Conservation (phyloP, 2,329 filamentous ascomycete genomes). For the Aspergillus sp. region DNA sequence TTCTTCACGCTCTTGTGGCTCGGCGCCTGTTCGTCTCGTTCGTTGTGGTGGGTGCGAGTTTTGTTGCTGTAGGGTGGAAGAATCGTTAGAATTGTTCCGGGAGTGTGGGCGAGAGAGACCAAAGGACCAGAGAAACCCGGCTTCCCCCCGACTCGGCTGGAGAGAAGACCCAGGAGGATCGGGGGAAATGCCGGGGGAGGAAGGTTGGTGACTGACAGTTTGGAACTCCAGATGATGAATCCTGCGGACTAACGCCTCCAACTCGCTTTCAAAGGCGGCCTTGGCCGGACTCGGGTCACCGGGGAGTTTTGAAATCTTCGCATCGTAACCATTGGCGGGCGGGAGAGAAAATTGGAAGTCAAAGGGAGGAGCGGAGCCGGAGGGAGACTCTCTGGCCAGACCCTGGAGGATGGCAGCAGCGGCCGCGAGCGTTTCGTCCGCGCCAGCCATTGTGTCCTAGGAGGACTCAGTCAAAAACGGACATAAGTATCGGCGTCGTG, state of each 20-base stretch:
- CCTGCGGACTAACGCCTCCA: constrained; percentile 72
- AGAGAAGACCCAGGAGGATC: constrained; percentile 63
- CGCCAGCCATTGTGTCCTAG: constrained; percentile 46
- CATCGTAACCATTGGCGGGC: constrained; percentile 50
- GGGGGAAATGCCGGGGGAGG: constrained; percentile 75
- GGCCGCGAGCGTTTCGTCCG: constrained; percentile 48
- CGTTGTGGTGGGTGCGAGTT: constrained; percentile 37
- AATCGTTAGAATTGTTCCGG: constrained; percentile 33
- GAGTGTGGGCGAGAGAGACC: constrained; percentile 34
- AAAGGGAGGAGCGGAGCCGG: constrained; percentile 35
- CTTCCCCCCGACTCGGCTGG: constrained; percentile 51
- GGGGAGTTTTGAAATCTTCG: constrained; percentile 66
- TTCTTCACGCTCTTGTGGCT: constrained; percentile 31
- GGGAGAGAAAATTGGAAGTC: constrained; percentile 33
- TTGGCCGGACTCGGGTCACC: constrained; percentile 76
- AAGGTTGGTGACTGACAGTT: constrained; percentile 53
- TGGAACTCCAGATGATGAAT: constrained; percentile 81
- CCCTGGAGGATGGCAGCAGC: constrained; percentile 46
- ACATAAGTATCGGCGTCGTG: constrained; percentile 18
- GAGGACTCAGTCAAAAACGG: constrained; percentile 20
- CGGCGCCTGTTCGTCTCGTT: constrained; percentile 34
- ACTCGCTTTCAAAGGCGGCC: constrained; percentile 74
- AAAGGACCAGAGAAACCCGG: constrained; percentile 34
- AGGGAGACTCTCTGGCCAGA: constrained; percentile 42
- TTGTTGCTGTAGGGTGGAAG: constrained; percentile 36